Conservation (phyloP, 164 flowering plant genomes). For the Macadamia integrifolia region DNA sequence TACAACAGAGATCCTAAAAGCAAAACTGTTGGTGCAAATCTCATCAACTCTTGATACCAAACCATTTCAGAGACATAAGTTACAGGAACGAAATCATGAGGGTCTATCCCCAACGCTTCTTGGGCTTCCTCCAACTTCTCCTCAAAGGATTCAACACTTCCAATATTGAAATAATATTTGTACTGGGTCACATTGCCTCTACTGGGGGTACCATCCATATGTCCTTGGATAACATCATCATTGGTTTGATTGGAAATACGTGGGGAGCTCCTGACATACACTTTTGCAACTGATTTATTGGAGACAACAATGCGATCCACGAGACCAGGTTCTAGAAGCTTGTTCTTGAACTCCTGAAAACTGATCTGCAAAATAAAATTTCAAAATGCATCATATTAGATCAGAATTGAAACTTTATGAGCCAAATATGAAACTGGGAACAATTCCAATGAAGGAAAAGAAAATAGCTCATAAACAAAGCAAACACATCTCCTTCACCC, state of each 20-base stretch:
- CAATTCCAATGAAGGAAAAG: background rate
- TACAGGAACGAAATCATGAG: conserved; percentile 87
- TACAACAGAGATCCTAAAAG: conserved; percentile 63
- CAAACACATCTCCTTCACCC: background rate
- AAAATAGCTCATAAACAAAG: background rate
- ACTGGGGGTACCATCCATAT: conserved; percentile 26
- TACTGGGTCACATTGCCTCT: conserved; percentile 48
- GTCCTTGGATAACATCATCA: conserved; percentile 42
- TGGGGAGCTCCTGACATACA: conserved; percentile 54
- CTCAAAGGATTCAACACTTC: conserved; percentile 91
- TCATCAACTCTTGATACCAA: conserved; percentile 81
- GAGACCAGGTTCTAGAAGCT: conserved; percentile 83
- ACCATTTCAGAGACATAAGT: conserved; percentile 67
- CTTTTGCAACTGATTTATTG: conserved; percentile 85
- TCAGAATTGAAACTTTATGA: background rate
- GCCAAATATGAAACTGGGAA: background rate
- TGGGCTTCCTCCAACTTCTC: conserved; percentile 97
- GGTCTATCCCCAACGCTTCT: conserved; percentile 67
- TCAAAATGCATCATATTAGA: background rate
- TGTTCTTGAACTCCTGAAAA: conserved; percentile 86
- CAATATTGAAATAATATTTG: conserved; percentile 80
- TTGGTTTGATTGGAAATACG: conserved; percentile 24
- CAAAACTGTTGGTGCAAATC: conserved; percentile 68
- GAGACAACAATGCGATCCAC: conserved; percentile 85
- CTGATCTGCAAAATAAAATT: conserved; percentile 56